Evolutionary conservation across 768 basidiomycete genomes (phyloP).

Genomic region (Kwoniella dejecticola): DNA sequence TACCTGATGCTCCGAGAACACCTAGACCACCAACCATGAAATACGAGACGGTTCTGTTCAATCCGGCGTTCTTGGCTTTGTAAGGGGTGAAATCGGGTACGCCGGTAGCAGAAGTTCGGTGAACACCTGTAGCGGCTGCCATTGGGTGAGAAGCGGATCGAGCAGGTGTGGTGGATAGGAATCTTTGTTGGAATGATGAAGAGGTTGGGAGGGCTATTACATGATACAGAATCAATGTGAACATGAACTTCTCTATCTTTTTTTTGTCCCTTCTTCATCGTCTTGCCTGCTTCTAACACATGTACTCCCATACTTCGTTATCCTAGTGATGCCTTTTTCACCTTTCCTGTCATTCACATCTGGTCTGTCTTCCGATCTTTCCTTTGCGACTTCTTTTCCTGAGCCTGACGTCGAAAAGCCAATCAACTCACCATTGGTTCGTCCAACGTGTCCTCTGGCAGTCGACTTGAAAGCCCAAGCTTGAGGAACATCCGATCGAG

Average conservation of each 20-base stretch:
- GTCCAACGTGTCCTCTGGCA: conserved; percentile 20
- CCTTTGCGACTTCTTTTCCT: no score
- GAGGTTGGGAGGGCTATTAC: conserved; percentile 62
- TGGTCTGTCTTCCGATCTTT: no score
- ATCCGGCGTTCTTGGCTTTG: conserved; percentile 62
- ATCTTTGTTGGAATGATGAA: conserved; percentile 65
- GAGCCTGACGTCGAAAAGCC: no score
- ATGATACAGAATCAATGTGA: no score
- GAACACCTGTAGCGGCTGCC: conserved; percentile 43
- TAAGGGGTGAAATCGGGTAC: conserved; percentile 89
- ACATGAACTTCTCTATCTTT: no score
- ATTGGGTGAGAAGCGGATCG: conserved; percentile 61
- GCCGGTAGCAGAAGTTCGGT: conserved; percentile 57
- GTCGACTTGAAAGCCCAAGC: conserved; percentile 31
- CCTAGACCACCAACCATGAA: conserved; percentile 69
- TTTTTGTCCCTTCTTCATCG: no score
- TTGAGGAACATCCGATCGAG: conserved; percentile 38
- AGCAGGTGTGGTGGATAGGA: conserved; percentile 73
- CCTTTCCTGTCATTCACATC: no score
- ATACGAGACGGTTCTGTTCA: conserved; percentile 57
- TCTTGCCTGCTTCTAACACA: no score
- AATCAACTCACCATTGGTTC: conserved; percentile 32
- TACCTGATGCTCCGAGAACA: conserved; percentile 87
- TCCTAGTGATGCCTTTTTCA: no score
- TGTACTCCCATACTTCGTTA: no score